These are phyloP conservation scores for Zygosaccharomyces siamensis DNA, from an alignment of 805 yeast species.

Conservation along the genomic window DNA sequence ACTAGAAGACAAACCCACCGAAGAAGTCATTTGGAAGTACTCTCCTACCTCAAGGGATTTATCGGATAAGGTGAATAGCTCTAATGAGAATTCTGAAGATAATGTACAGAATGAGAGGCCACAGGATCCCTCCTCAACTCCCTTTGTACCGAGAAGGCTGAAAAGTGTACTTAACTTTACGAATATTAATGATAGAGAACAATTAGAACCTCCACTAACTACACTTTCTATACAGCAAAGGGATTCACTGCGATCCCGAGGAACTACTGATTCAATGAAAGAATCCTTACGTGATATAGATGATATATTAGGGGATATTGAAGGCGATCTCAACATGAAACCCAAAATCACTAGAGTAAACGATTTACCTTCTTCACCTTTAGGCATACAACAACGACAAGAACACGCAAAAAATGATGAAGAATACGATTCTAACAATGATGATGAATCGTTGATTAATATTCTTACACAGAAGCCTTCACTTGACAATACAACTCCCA, in stretches of 20 bases:
- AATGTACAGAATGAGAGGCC: constrained; percentile 4
- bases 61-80: constrained; percentile 16
- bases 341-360: constrained; percentile 8
- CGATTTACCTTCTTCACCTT: constrained; percentile 31
- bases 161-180: constrained; percentile 26
- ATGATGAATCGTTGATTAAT: constrained; percentile 28
- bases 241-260: constrained; percentile 9
- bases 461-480: constrained; percentile 25
- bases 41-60: constrained; percentile 21
- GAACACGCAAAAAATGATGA: constrained; percentile 4
- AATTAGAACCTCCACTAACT: constrained; percentile 2
- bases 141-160: constrained; percentile 26
- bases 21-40: constrained; percentile 34
- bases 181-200: constrained; percentile 19
- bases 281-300: constrained; percentile 28
- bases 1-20: constrained; percentile 16
- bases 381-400: constrained; percentile 9
- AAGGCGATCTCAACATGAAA: constrained; percentile 17
- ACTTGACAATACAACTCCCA: not conserved
- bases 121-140: constrained; percentile 31
- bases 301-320: constrained; percentile 30
- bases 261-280: constrained; percentile 7
- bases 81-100: constrained; percentile 19
- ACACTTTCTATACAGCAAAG: constrained; percentile 10
- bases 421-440: constrained; percentile 14